Base-by-base conservation (phyloP, 2,329 filamentous ascomycete genomes). In the Trichophyton equinum region DNA sequence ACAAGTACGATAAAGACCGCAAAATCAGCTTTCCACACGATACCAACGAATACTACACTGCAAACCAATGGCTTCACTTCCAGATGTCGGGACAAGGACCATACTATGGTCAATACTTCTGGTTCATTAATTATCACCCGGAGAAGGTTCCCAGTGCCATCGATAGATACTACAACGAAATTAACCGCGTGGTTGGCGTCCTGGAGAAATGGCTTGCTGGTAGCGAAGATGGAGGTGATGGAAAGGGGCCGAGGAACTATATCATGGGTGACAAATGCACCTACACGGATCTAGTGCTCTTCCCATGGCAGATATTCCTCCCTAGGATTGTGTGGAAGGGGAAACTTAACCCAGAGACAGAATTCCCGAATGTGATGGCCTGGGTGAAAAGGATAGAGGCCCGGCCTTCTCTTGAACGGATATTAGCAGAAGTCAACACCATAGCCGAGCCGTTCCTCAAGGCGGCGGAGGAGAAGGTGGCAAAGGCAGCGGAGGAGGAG, bases 101-200 rank as follows among this genome's bases (percentile, higher is more conserved):
- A 3, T 80, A 78, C 64, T 79, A 68, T 51, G 78, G 77, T 3
- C 74, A 79, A 64, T 63, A 62, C 44, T 63, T 60, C 6, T 75
- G 74, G 73, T 78, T 79, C 67, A 49, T 27, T 13, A 60, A 65
- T 0, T 69, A 70, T 11, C 73, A 77, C 63, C 59, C 67, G 0
- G 78, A 81, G 67, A 73, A 77, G 62, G 3, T 82, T 4, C 72
- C 71, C 0, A 75, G 70, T 5, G 80, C 76, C 8, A 70, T 77
- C 20, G 72, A 77, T 13, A 71, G 79, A 6, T 82, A 82, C 68
- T 64, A 65, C 11, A 72, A 75, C 7, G 78, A 82, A 67, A 71
- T 78, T n/a, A 69, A 71, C 15, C 74, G 79, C 4, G 73, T 82
- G 1, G 71, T 74, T 2, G 68, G 70, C 1, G 78, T 82, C 1